Percentiles rank a stretch among this genome's conserved stretches.
These are phyloP conservation scores for Colletotrichum sp. DNA, from an alignment of 2,329 filamentous ascomycete genomes.

Conservation along the genomic window DNA sequence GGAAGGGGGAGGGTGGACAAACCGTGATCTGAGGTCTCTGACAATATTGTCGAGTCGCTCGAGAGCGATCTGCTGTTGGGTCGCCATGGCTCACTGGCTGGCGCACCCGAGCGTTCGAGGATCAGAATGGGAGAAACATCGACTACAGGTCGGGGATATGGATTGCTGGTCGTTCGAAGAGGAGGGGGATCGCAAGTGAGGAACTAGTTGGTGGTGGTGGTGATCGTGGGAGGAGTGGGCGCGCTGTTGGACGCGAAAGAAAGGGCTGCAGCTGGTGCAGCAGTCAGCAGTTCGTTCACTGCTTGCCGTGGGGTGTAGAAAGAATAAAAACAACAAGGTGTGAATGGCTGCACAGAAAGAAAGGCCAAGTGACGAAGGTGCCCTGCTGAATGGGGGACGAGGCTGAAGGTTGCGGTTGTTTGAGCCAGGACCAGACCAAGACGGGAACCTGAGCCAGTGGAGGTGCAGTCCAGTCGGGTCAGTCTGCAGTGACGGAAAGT, in stretches of 20 bases:
- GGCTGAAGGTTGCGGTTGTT: constrained; percentile 5
- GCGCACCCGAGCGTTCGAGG: constrained; percentile 17
- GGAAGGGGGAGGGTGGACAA: constrained; percentile 22
- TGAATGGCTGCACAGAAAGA: not conserved
- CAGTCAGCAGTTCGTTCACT: not conserved
- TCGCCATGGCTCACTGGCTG: constrained; percentile 37
- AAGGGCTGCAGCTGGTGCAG: not conserved
- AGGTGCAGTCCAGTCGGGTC: not conserved
- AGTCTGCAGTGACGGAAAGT: constrained; percentile 20
- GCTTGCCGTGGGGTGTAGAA: not conserved
- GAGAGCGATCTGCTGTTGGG: constrained; percentile 57
- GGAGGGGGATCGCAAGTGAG: not conserved
- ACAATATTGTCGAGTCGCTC: constrained; percentile 60
- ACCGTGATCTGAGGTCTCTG: constrained; percentile 63
- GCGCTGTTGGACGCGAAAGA: not conserved
- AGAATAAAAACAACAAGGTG: not conserved
- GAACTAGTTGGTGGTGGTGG: not conserved
- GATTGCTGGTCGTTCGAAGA: not conserved
- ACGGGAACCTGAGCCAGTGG: not conserved
- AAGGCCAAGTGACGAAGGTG: not conserved
- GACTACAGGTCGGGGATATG: not conserved
- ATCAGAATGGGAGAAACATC: constrained; percentile 9
- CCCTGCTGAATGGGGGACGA: not conserved
- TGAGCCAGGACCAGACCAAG: not conserved
- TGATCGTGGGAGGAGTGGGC: not conserved